Evolutionary conservation across 2,329 filamentous ascomycete species (phyloP).

Genomic region (Emergomyces orientalis): DNA sequence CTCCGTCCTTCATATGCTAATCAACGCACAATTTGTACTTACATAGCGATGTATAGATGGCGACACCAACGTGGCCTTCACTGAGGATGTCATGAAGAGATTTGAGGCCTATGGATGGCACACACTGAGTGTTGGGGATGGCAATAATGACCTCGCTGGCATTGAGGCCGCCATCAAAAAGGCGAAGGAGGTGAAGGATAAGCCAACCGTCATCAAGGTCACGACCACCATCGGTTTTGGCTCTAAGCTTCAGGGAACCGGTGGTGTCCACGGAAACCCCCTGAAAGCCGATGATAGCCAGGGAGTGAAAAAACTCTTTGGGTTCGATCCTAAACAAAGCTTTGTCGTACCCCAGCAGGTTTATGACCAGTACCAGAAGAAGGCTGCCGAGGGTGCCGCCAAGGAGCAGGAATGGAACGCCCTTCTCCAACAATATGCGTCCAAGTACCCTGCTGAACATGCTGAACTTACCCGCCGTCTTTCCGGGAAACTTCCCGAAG

Average conservation of each 20-base stretch:
- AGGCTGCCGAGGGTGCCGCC: conserved; percentile 74
- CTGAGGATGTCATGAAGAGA: conserved; percentile 87
- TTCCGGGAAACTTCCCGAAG: conserved; percentile 75
- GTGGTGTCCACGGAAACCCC: conserved; percentile 90
- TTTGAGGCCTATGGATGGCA: conserved; percentile 99
- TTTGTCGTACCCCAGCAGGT: conserved; percentile 93
- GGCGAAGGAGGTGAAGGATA: conserved; percentile 81
- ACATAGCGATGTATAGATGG: conserved; percentile 52
- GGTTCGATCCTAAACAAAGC: conserved; percentile 87
- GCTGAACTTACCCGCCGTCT: conserved; percentile 75
- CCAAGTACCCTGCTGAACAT: conserved; percentile 67
- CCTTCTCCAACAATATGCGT: conserved; percentile 75
- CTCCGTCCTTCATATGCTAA: conserved; percentile 35
- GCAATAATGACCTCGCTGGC: conserved; percentile 74
- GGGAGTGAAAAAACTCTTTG: conserved; percentile 89
- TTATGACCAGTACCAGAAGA: conserved; percentile 82
- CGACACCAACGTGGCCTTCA: conserved; percentile 92
- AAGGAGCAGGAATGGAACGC: conserved; percentile 92
- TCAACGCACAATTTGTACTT: not conserved
- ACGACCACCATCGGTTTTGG: conserved; percentile 96
- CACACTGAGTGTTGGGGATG: conserved; percentile 70
- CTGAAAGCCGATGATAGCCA: conserved; percentile 91
- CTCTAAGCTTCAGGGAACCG: conserved; percentile 84
- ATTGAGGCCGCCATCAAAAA: conserved; percentile 84
- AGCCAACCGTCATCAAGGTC: conserved; percentile 94